phyloP scores from a whole-genome alignment of 2,329 filamentous ascomycete genomes.

The Diplodia seriata region DNA sequence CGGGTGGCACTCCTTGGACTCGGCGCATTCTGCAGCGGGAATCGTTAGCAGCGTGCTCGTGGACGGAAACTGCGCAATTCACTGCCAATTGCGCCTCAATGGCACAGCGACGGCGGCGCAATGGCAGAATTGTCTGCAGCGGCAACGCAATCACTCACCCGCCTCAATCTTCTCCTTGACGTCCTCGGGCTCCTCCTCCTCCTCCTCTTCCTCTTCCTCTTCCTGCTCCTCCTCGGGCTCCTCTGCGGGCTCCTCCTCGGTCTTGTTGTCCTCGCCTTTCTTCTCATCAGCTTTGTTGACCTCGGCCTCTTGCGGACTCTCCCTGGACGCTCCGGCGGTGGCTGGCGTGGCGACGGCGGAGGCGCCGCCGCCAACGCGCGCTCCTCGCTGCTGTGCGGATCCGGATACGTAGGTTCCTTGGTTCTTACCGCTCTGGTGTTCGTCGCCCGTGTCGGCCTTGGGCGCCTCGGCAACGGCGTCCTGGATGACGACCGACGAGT shows the following conservation, averaged over 20 bases:
- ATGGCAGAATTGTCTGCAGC: background rate
- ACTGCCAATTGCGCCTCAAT: constrained; percentile 17
- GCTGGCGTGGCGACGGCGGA: constrained; percentile 47
- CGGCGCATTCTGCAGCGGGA: constrained; percentile 77
- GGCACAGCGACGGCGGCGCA: background rate
- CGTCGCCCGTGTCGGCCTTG: constrained; percentile 41
- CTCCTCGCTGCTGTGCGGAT: constrained; percentile 42
- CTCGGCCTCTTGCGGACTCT: constrained; percentile 46
- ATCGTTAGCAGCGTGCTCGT: background rate
- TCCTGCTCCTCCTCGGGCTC: constrained; percentile 76
- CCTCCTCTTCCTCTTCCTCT: constrained; percentile 73
- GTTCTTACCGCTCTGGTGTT: constrained; percentile 49
- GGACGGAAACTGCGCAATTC: background rate
- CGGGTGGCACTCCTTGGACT: constrained; percentile 82
- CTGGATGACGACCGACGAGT: constrained; percentile 66
- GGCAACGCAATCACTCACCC: constrained; percentile 69
- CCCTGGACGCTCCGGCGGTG: constrained; percentile 52
- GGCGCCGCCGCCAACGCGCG: constrained; percentile 47
- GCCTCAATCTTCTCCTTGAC: constrained; percentile 88
- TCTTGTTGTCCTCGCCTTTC: constrained; percentile 49
- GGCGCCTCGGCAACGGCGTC: constrained; percentile 55
- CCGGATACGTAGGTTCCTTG: constrained; percentile 39
- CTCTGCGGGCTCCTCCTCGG: constrained; percentile 63
- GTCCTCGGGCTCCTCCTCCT: constrained; percentile 82
- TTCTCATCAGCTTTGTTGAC: constrained; percentile 39